Evolutionary conservation across 768 basidiomycete species (phyloP).

Genomic region (Nevesoporus exiguus): DNA sequence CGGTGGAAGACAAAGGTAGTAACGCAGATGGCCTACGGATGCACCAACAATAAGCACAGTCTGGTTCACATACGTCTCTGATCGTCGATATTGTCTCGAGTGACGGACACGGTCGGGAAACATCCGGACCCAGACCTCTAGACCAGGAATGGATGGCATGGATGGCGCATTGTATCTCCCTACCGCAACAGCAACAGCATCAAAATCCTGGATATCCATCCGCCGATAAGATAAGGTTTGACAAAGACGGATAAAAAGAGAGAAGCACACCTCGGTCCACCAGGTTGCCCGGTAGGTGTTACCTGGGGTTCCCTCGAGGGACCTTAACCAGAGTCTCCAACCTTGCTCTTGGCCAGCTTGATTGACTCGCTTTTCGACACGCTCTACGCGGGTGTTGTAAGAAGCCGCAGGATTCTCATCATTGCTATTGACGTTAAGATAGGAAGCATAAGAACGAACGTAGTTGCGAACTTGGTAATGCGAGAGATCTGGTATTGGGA

Average conservation of each 20-base stretch:
- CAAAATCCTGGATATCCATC: constrained; percentile 6
- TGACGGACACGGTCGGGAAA: constrained; percentile 38
- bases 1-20: not conserved
- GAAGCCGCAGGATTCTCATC: constrained; percentile 37
- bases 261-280: constrained; percentile 15
- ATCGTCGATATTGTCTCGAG: constrained; percentile 38
- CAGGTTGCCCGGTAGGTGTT: constrained; percentile 32
- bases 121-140: constrained; percentile 12
- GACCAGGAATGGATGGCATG: constrained; percentile 14
- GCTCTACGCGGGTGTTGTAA: constrained; percentile 49
- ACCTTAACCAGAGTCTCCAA: constrained; percentile 14
- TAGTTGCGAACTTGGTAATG: constrained; percentile 37
- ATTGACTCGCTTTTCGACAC: constrained; percentile 38
- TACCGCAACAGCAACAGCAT: constrained; percentile 12
- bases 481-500: constrained; percentile 26
- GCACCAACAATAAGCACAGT: constrained; percentile 43
- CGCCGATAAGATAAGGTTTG: not conserved
- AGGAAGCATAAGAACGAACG: constrained; percentile 14
- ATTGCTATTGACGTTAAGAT: constrained; percentile 21
- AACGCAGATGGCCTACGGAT: constrained; percentile 1
- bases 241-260: no score
- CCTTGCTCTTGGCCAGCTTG: constrained; percentile 1
- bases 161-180: constrained; percentile 13
- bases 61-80: constrained; percentile 35
- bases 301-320: not conserved